Conservation (phyloP, 306 rosid genomes). For the Lathyrus tuberosus region DNA sequence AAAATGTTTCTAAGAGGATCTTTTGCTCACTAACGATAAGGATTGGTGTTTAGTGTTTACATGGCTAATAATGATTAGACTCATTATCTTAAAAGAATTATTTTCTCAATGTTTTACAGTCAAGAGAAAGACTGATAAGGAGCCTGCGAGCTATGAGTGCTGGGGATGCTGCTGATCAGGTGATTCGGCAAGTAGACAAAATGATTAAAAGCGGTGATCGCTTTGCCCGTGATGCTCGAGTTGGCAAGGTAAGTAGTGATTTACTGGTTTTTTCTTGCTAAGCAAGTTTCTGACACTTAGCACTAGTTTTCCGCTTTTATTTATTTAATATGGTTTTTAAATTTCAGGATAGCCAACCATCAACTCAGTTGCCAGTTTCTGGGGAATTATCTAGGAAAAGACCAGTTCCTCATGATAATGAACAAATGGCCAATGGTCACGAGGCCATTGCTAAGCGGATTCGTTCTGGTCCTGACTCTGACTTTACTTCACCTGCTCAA, state of each 20-base stretch:
- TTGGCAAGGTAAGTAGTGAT: constrained; percentile 60
- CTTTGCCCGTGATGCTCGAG: constrained; percentile 69
- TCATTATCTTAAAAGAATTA: constrained; percentile 21
- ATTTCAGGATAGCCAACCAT: constrained; percentile 71
- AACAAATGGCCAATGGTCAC: constrained; percentile 68
- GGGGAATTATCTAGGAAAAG: constrained; percentile 76
- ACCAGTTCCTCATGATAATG: constrained; percentile 63
- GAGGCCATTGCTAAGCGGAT: constrained; percentile 64
- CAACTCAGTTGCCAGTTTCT: constrained; percentile 60
- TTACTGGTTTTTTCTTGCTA: constrained; percentile 18
- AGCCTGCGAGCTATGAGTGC: constrained; percentile 88
- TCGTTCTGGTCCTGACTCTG: constrained; percentile 62
- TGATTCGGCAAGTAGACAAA: constrained; percentile 89
- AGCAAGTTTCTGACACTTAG: constrained; percentile 28
- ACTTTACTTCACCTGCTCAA: constrained; percentile 53
- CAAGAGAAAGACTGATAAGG: constrained; percentile 81
- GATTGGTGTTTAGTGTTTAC: constrained; percentile 9
- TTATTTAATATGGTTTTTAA: constrained; percentile 33
- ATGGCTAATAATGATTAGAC: constrained; percentile 29
- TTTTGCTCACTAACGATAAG: constrained; percentile 12
- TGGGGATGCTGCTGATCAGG: constrained; percentile 97
- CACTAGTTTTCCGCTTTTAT: neutral
- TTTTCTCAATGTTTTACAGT: constrained; percentile 56
- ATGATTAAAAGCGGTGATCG: constrained; percentile 83
- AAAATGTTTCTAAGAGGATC: constrained; percentile 9